Evolutionary conservation across 1,139 yeast species (phyloP), one percentile per base, ranked within the genome.

Genomic region (Yamadazyma epiphylla): DNA sequence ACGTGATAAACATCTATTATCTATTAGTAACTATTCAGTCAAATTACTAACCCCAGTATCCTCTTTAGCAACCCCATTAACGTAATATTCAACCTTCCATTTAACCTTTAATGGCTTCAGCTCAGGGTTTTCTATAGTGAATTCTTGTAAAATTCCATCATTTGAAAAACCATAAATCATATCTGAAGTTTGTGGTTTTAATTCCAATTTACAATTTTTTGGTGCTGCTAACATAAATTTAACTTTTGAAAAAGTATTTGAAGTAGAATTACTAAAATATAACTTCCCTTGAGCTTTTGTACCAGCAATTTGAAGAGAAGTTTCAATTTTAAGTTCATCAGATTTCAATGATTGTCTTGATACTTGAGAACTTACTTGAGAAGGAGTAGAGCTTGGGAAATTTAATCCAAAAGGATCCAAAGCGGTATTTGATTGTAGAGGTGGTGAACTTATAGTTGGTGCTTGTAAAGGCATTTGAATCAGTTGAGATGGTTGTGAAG

Each of bases 141-240:
- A 72, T 17, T 58, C 63, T 54, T 86, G 95, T 4, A 67, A 62
- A 13, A 86, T 66, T 5, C 81, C 82, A 33, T 73, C 69, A 21
- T 57, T 60, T 28, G 70, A 63, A 32, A 65, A 67, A 2, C 82
- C 74, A 32, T 65, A 62, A 12, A 88, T 49, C 10, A 55, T 45
- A 33, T 74, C 77, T 24, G 77, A 72, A 6, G 87, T 70, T 48
- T 87, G 94, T 1, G 95, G 80, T 35, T 74, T 68, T 58, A 89
- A 70, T 28, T 65, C 67, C 42, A 89, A 67, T 35, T 70, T 72
- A 49, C 84, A 77, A 14, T 73, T 54, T 51, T 83, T 85, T 28
- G 96, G 94, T 23, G 84, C 95, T 0, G 97, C 96, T 32, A 87
- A 60, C 51, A 83, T 70, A 49, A 87, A 80, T 44, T 77, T 77